Base-by-base conservation (phyloP, 805 yeast species). In the Lipomyces japonicus region DNA sequence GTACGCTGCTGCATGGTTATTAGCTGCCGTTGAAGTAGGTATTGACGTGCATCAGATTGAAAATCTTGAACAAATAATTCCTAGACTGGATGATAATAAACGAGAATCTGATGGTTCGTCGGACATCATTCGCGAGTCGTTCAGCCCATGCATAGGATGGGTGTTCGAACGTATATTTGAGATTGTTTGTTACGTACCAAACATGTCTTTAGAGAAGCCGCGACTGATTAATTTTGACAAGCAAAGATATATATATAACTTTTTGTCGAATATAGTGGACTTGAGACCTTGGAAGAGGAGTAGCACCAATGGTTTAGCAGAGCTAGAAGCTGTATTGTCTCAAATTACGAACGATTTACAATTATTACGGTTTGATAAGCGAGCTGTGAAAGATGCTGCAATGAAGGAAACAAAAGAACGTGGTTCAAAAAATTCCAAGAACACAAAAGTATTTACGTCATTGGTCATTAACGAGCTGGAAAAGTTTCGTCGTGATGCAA, bases 121-220 rank as follows among this genome's bases (percentile, higher is more conserved):
- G 16, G 7, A 36, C 12, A 10, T 19, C 16, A 3, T n/a, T 3
- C 16, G 6, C 21, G 25, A 18, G 30, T 75, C 81, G 0, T 69
- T 86, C 43, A 78, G 88, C 4, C 93, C 95, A 2, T 90, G 96
- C 62, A 79, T 88, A 51, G 97, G 97, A 9, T 91, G 97, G 97
- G 73, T 88, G 44, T 72, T 84, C 22, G 91, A 85, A 60, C 80
- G 95, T 53, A 69, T 91, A 55, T 64, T 89, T 47, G 95, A 86
- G 62, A 79, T 82, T 52, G 80, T 83, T 1, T 81, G 84, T 55
- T 82, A 77, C 62, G 81, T 88, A 44, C 95, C 96, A 18, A 86
- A 84, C 61, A 85, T 81, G 79, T 78, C 83, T 44, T 75, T 79
- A 35, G 81, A 76, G 51, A 78, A 82, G 61, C 75, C 83, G 1